Evolutionary conservation across 2,329 filamentous ascomycete species (phyloP).

Genomic region (Diaporthe amygdali): DNA sequence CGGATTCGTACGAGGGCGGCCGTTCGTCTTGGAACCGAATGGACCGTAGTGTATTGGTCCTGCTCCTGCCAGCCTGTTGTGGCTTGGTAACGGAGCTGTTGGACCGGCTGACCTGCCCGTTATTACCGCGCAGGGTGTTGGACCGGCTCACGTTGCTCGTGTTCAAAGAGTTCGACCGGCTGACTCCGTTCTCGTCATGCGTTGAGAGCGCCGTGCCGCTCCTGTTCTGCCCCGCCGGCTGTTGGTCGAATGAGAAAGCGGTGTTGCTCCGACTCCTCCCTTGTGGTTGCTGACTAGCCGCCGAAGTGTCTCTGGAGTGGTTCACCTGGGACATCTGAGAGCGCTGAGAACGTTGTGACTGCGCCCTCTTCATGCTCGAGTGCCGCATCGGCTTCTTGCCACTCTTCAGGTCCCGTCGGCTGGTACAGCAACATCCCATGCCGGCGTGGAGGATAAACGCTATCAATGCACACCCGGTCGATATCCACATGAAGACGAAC

Average conservation of each 20-base stretch:
- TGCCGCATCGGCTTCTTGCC: conserved; percentile 38
- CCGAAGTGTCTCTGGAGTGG: neutral
- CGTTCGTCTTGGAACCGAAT: conserved; percentile 19
- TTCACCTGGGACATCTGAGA: conserved; percentile 18
- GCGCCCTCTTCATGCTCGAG: conserved; percentile 25
- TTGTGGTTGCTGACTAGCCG: neutral
- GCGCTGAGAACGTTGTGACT: conserved; percentile 17
- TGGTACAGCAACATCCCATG: conserved; percentile 78
- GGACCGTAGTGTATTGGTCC: conserved; percentile 10
- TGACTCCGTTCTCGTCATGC: conserved; percentile 32
- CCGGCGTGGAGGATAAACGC: conserved; percentile 77
- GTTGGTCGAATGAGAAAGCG: conserved; percentile 24
- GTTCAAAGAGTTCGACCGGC: neutral
- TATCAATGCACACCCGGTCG: conserved; percentile 67
- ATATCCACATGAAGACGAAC: conserved; percentile 91
- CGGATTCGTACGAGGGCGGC: conserved; percentile 23
- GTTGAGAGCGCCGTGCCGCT: conserved; percentile 32
- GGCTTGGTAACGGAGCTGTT: conserved; percentile 13
- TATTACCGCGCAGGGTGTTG: conserved; percentile 12
- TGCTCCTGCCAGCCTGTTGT: conserved; percentile 11
- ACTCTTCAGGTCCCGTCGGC: conserved; percentile 54
- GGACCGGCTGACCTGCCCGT: conserved; percentile 15
- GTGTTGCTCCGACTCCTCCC: conserved; percentile 19
- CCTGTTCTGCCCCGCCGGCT: neutral
- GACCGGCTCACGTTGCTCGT: conserved; percentile 20